A percentile compares a stretch with the other conserved stretches of the same genome.
Conservation (phyloP, 2,329 filamentous ascomycete species). For the Paecilomyces sp. region DNA sequence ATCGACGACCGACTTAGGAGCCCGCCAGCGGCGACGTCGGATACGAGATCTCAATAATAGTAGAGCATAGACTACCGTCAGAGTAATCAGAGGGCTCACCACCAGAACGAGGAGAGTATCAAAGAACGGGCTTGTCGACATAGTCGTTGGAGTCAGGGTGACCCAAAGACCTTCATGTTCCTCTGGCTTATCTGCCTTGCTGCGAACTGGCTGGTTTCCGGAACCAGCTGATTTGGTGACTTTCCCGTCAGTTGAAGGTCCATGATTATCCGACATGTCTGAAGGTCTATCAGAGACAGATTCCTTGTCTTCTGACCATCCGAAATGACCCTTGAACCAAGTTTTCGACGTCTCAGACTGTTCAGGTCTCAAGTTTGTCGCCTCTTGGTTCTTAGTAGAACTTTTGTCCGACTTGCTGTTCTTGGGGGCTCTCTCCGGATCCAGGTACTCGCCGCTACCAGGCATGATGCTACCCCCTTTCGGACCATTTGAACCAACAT, state of each 20-base stretch:
- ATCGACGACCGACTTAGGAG: conserved; percentile 95
- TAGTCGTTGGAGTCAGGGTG: conserved; percentile 84
- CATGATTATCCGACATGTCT: neutral
- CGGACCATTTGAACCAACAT: conserved; percentile 30
- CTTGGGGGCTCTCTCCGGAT: conserved; percentile 27
- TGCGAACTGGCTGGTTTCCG: conserved; percentile 3
- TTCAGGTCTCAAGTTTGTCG: conserved; percentile 5
- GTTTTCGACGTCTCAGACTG: conserved; percentile 11
- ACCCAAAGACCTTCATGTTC: conserved; percentile 82
- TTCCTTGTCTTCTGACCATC: conserved; percentile 16
- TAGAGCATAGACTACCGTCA: conserved; percentile 87
- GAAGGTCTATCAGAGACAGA: conserved; percentile 4
- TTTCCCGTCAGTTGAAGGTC: conserved; percentile 4
- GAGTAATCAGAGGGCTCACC: conserved; percentile 82
- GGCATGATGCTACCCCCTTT: conserved; percentile 64
- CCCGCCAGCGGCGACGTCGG: conserved; percentile 82
- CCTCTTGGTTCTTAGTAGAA: neutral
- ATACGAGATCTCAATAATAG: conserved; percentile 83
- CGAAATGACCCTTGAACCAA: conserved; percentile 30
- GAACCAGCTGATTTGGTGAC: conserved; percentile 11
- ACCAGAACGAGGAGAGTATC: conserved; percentile 96
- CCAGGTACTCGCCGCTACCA: conserved; percentile 63
- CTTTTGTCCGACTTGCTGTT: conserved; percentile 4
- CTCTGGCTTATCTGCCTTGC: conserved; percentile 30
- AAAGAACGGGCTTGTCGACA: conserved; percentile 85